Evolutionary conservation across 768 basidiomycete genomes (phyloP).

Genomic region (Rhodotorula graminis): DNA sequence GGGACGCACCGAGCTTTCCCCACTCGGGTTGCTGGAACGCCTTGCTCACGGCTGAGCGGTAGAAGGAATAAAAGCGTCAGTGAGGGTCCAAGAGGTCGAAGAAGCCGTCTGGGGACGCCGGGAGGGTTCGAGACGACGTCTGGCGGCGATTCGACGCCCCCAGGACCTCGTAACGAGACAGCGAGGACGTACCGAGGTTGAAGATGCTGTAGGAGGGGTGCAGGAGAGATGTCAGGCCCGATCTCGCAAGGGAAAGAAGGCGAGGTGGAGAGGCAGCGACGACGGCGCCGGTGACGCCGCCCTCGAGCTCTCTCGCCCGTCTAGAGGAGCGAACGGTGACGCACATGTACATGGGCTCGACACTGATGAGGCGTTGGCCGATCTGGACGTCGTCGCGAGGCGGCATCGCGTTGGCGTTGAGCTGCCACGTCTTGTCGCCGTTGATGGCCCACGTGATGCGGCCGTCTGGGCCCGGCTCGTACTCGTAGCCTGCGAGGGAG

Average conservation of each 20-base stretch:
- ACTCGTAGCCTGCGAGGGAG: conserved; percentile 39
- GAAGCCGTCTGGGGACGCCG: too few species aligned
- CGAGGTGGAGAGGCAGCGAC: not conserved
- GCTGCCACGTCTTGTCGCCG: conserved; percentile 65
- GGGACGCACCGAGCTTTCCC: conserved; percentile 53
- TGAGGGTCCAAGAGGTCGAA: not conserved
- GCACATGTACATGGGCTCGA: conserved; percentile 71
- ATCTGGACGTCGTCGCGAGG: conserved; percentile 61
- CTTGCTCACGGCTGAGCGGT: not conserved
- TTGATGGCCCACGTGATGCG: conserved; percentile 79
- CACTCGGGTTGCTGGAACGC: conserved; percentile 46
- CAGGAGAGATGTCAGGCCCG: not conserved
- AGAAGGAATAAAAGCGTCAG: not conserved
- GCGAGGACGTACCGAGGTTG: conserved; percentile 15
- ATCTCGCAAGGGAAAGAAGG: not conserved
- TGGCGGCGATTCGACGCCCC: too few species aligned
- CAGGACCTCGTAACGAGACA: too few species aligned
- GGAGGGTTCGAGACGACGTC: too few species aligned
- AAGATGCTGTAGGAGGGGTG: conserved; percentile 9
- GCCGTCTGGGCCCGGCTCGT: conserved; percentile 52
- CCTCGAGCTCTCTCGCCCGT: not conserved
- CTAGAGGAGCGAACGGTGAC: not conserved
- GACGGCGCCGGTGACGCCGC: not conserved
- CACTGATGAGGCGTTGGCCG: conserved; percentile 64
- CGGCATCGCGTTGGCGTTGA: conserved; percentile 63